Base-by-base conservation (phyloP, 2,329 filamentous ascomycete genomes). In the Fusarium pininemorale region DNA sequence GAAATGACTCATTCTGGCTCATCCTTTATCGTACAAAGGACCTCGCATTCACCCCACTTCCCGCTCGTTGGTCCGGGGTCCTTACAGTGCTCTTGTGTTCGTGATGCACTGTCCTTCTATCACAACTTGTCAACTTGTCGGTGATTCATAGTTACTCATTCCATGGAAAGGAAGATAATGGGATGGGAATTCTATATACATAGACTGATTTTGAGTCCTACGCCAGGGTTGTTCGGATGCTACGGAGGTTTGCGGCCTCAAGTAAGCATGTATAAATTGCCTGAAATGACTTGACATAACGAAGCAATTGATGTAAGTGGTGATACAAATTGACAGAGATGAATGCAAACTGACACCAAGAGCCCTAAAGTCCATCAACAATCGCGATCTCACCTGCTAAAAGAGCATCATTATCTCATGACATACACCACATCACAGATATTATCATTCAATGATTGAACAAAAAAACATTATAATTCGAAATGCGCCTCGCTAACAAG, bases 1-100 rank as follows among this genome's bases (percentile, higher is more conserved):
- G 51, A 64, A 77, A 81, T 82, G 80, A 81, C 62, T 82, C 80
- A 82, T 80, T 80, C 69, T 80, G 66, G 75, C 74, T 81, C 80
- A 81, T 75, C 32, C 65, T 75, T 71, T 64, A 54, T 77, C 62
- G 61, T 44, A 48, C 50, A 62, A 37, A 35, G 6, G 57, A 30
- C 47, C 53, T 44, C 60, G 45, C 35, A 35, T 11, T 15, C 2
- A 4, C 37, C 44, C 67, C 71, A 70, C 70, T 59, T 70, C 51
- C 62, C 59, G 58, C 39, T 11, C 24, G 13, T 20, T 26, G 7
- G 30, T 50, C 13, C 4, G 22, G 54, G 56, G 41, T 35, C 30
- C 15, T 37, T 51, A 76, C 64, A 72, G 66, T 74, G 63, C 22
- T 24, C 35, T 5, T 4, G 7, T 4, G 24, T 20, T 28, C 14